Percentiles rank a stretch among this genome's conserved stretches.
These are phyloP conservation scores for Lactarius psammicola DNA, from an alignment of 768 basidiomycete genomes.

Conservation along the genomic window DNA sequence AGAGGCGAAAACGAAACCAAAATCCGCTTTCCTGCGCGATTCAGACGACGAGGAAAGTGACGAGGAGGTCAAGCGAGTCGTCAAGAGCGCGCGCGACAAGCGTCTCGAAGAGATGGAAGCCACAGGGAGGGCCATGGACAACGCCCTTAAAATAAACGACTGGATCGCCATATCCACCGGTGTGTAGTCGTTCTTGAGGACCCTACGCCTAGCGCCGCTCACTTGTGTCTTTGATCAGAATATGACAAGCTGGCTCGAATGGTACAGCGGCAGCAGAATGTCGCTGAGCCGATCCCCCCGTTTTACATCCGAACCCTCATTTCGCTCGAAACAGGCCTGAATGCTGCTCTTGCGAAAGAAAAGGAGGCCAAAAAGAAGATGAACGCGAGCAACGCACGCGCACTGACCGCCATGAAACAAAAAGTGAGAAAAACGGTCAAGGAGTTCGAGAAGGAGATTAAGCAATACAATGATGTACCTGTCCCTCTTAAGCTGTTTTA, in stretches of 20 bases:
- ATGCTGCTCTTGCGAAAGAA: slow-evolving; percentile 73
- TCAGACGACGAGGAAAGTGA: slow-evolving; percentile 57
- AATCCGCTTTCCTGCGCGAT: slow-evolving; percentile 44
- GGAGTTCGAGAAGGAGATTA: slow-evolving; percentile 81
- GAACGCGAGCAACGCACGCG: slow-evolving; percentile 91
- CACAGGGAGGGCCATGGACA: slow-evolving; percentile 87
- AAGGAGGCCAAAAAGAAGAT: slow-evolving; percentile 95
- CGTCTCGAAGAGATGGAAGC: slow-evolving; percentile 93
- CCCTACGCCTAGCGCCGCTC: slow-evolving; percentile 17
- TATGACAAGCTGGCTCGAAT: slow-evolving; percentile 94
- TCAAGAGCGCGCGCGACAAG: slow-evolving; percentile 89
- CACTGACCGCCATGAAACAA: slow-evolving; percentile 97
- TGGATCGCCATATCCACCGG: slow-evolving; percentile 92
- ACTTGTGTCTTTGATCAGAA: slow-evolving; percentile 48
- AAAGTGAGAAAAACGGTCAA: slow-evolving; percentile 89
- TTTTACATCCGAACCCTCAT: slow-evolving; percentile 76
- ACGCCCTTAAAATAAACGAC: slow-evolving; percentile 94
- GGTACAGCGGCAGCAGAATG: slow-evolving; percentile 82
- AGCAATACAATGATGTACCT: slow-evolving; percentile 74
- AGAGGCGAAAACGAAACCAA: slow-evolving; percentile 42
- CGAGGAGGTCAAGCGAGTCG: slow-evolving; percentile 67
- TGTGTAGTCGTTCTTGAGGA: slow-evolving; percentile 38
- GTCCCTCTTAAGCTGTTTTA: neutral
- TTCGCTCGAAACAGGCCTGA: slow-evolving; percentile 75
- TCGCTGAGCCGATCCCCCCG: slow-evolving; percentile 82